Conservation (phyloP, 2,329 filamentous ascomycete species). For the Exophiala mesophila region DNA sequence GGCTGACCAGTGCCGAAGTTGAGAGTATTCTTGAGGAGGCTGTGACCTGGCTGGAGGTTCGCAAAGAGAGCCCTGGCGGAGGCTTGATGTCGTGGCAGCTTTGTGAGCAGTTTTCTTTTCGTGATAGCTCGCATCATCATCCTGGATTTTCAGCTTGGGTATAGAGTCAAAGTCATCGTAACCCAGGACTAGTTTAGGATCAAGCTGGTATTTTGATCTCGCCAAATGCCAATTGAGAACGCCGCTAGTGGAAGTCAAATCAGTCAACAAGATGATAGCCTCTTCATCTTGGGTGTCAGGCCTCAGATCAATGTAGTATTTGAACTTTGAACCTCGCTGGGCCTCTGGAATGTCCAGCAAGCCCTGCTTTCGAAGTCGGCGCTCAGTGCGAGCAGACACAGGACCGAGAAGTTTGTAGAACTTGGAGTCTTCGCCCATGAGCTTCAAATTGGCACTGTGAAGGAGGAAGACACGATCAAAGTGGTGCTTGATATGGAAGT, state of each 20-base stretch:
- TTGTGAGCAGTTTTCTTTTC: not conserved
- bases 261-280: slow-evolving; percentile 54
- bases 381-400: slow-evolving; percentile 25
- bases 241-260: slow-evolving; percentile 53
- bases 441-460: slow-evolving; percentile 30
- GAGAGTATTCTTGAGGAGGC: slow-evolving; percentile 53
- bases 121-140: not conserved
- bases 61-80: not conserved
- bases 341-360: slow-evolving; percentile 10
- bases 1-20: slow-evolving; percentile 56
- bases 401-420: slow-evolving; percentile 31
- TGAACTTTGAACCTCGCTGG: slow-evolving; percentile 32
- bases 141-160: not conserved
- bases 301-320: slow-evolving; percentile 60
- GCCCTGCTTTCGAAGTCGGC: slow-evolving; percentile 13
- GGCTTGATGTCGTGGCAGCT: not conserved
- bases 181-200: slow-evolving; percentile 42
- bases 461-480: slow-evolving; percentile 31
- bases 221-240: slow-evolving; percentile 53
- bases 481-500: slow-evolving; percentile 21
- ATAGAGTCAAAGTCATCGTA: slow-evolving; percentile 40
- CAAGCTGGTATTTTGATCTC: slow-evolving; percentile 35
- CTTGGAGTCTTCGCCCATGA: slow-evolving; percentile 28
- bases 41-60: slow-evolving; percentile 10
- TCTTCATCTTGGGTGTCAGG: slow-evolving; percentile 60